Evolutionary conservation across 2,329 filamentous ascomycete species (phyloP), one percentile per base, ranked within the genome.

Genomic region (Calonectria hongkongensis): DNA sequence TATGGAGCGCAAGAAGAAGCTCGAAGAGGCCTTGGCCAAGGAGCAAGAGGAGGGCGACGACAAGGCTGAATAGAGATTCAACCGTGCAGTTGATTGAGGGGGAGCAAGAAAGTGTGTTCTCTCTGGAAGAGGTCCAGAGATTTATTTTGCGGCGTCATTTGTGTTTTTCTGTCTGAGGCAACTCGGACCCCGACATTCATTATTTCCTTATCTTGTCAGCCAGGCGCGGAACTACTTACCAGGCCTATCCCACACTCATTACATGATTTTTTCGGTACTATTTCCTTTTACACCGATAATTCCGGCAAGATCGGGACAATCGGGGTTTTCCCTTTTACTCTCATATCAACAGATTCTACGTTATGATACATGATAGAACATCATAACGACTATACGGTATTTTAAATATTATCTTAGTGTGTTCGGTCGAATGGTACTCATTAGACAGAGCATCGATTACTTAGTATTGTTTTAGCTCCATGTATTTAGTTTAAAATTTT

Each of bases 1-100:
- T 76, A 78, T 85, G 21, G 83, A 85, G 71, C 81, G 83, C 78
- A 78, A 75, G 73, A 58, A 56, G 64, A 68, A 63, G 47, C 54
- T 72, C 18, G 70, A 72, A 36, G 70, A 68, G 70, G 56, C 41
- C 3, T 71, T 81, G 64, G 79, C 76, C n/a, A 77, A 70, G 65
- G 79, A 80, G 73, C 47, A 41, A 13, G 71, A 74, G 2, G 67
- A 73, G 4, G 72, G 63, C n/a, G 68, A 73, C 16, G 65, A 73
- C 13, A 28, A 47, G 47, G 33, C 68, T 16, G 51, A 70, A 18
- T 70, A 70, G 21, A 41, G 33, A 39, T 18, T 27, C 13, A 2
- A 9, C 5, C 1, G n/a, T n/a, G 39, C 28, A 12, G n/a, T 39
- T 33, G n/a, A 18, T 51, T 10, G 8, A 25, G 10, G 16, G 36